Percentiles rank a stretch among this genome's conserved stretches.
Conservation (phyloP, 2,329 filamentous ascomycete species). For the Colletotrichum spinosum region DNA sequence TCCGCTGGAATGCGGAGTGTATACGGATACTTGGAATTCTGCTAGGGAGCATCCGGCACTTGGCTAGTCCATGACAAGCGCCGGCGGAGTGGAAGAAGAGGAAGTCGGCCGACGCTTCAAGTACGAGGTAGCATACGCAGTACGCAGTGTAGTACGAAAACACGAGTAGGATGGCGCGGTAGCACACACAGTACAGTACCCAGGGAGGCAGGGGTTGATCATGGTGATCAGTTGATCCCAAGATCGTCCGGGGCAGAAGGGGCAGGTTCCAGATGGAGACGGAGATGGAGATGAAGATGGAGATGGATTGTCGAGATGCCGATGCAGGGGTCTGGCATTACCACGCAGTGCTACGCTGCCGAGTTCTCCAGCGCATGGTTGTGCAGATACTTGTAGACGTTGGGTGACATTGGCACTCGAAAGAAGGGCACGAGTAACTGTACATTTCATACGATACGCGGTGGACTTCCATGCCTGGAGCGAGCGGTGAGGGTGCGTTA, state of each 20-base stretch:
- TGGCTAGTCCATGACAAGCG: slow-evolving; percentile 12
- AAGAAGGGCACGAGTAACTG: slow-evolving; percentile 5
- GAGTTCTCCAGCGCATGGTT: slow-evolving; percentile 15
- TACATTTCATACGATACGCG: too few species aligned
- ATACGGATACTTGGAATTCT: too few species aligned
- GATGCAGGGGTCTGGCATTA: slow-evolving; percentile 11
- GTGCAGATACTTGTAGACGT: slow-evolving; percentile 9
- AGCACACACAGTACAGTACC: too few species aligned
- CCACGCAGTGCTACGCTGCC: too few species aligned
- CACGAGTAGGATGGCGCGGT: too few species aligned
- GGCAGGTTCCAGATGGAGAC: not conserved
- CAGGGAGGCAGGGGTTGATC: slow-evolving; percentile 16
- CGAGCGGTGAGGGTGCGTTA: too few species aligned
- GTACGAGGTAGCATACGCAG: too few species aligned
- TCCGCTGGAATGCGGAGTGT: too few species aligned
- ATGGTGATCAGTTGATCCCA: slow-evolving; percentile 31
- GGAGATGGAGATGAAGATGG: not conserved
- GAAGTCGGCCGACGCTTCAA: too few species aligned
- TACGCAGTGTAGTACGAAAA: not conserved
- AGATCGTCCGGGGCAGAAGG: slow-evolving; percentile 27
- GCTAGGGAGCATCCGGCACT: slow-evolving; percentile 9
- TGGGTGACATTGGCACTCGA: slow-evolving; percentile 20
- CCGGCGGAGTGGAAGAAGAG: not conserved
- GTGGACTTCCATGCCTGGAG: too few species aligned
- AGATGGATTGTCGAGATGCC: slow-evolving; percentile 29